Conservation (phyloP, 441 rosid genomes). For the Jatropha multifida region DNA sequence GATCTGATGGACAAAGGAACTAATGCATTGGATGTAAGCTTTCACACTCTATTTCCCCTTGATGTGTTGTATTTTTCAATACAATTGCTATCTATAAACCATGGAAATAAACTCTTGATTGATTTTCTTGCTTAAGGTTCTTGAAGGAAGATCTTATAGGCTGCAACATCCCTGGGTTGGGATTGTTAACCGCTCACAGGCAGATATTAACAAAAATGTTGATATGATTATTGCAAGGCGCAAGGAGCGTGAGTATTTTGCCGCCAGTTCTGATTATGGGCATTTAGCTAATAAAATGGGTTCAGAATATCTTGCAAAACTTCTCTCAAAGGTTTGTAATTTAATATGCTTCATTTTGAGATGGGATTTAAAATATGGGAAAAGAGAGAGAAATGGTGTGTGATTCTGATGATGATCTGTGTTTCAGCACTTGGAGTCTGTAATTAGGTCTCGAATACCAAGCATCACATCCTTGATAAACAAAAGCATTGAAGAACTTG, state of each 20-base stretch:
- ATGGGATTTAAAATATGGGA: neutral
- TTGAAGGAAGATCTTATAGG: slow-evolving; percentile 91
- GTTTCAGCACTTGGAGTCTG: slow-evolving; percentile 83
- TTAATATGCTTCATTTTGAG: slow-evolving; percentile 1
- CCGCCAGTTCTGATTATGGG: slow-evolving; percentile 91
- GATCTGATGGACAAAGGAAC: slow-evolving; percentile 98
- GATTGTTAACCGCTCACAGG: slow-evolving; percentile 97
- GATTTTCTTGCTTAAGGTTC: slow-evolving; percentile 52
- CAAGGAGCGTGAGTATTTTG: slow-evolving; percentile 94
- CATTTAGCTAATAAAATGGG: slow-evolving; percentile 97
- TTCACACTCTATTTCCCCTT: neutral
- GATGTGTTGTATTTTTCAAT: neutral
- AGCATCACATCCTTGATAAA: slow-evolving; percentile 87
- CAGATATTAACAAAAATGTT: slow-evolving; percentile 87
- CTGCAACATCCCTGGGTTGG: slow-evolving; percentile 99
- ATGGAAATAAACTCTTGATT: slow-evolving; percentile 2
- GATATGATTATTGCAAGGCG: slow-evolving; percentile 94
- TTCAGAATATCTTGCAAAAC: slow-evolving; percentile 93
- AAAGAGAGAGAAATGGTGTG: neutral
- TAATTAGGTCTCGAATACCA: slow-evolving; percentile 85
- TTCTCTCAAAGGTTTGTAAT: slow-evolving; percentile 73
- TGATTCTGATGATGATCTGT: slow-evolving; percentile 18
- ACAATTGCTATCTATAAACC: neutral
- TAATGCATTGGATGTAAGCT: slow-evolving; percentile 71
- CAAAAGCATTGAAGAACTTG: slow-evolving; percentile 92